A percentile compares a stretch with the other conserved stretches of the same genome.
phyloP scores from a whole-genome alignment of 2,329 filamentous ascomycete genomes.

The Nothopassalora personata region DNA sequence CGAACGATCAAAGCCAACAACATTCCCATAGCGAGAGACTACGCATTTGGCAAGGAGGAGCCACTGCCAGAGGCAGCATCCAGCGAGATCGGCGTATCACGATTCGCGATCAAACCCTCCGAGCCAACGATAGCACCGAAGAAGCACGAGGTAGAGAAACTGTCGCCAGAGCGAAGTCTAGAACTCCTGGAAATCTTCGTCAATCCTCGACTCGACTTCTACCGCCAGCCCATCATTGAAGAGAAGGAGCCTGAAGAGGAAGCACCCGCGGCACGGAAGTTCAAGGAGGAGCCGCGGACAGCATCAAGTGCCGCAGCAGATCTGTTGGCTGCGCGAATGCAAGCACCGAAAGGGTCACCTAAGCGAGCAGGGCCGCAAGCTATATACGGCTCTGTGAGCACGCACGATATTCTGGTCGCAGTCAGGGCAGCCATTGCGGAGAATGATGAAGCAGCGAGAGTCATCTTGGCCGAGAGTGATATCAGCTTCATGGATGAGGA shows the following conservation, averaged over 20 bases:
- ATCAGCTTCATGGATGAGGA: conserved; percentile 43
- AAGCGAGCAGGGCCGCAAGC: conserved; percentile 24
- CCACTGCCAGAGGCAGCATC: conserved; percentile 1
- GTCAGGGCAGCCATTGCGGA: conserved; percentile 47
- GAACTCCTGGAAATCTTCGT: conserved; percentile 47
- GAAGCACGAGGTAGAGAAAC: conserved; percentile 33
- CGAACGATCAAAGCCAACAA: conserved; percentile 43
- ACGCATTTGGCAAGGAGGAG: conserved; percentile 35
- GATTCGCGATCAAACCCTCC: background rate
- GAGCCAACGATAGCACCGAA: conserved; percentile 14
- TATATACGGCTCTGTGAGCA: conserved; percentile 53
- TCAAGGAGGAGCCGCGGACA: conserved; percentile 13
- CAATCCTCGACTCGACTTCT: conserved; percentile 44
- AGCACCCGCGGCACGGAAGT: conserved; percentile 7
- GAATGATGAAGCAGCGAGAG: conserved; percentile 48
- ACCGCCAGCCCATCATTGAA: conserved; percentile 39
- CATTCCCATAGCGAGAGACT: conserved; percentile 43
- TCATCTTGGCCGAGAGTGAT: conserved; percentile 47
- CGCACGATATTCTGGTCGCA: conserved; percentile 46
- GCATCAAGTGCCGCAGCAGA: conserved; percentile 26
- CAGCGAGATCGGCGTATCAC: background rate
- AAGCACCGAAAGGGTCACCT: conserved; percentile 9
- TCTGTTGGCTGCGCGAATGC: conserved; percentile 26
- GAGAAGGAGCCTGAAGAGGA: conserved; percentile 28
- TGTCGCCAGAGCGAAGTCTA: conserved; percentile 41